Evolutionary conservation across 768 basidiomycete genomes (phyloP), one percentile per base, ranked within the genome.

Genomic region (Thelephora aurantiotincta): DNA sequence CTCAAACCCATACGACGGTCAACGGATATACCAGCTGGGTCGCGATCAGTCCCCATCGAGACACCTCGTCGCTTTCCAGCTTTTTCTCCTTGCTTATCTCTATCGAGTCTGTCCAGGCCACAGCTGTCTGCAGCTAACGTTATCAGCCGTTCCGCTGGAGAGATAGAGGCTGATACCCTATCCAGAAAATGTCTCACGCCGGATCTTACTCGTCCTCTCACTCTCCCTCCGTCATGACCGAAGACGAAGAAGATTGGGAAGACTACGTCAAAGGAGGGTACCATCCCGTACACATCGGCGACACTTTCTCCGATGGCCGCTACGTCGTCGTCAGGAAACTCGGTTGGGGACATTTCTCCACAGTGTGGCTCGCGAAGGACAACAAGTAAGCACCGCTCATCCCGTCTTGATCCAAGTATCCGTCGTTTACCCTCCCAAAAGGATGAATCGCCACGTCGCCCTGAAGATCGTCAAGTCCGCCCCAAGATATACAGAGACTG

Each of bases 401-500:
- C 42, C 26, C 47, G 37, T 43, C 50, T 35, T 26, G 45, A 38
- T 22, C 33, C 22, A 18, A 22, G n/a, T 20, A 26, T 47, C 23
- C 33, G 37, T 16, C 18, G 19, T 49, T 44, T 22, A 56, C 54
- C 47, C 48, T 52, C 50, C 44, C 11, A 26, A 16, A 66, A 99
- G 94, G 60, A 73, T 91, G 68, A 81, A 87, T 56, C 86, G 91
- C 44, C 96, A 99, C 66, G 96, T 99, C 57, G 96, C 96, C 12
- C 82, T 99, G 62, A 99, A 99, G 66, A 89, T 99, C 59, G 96
- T 99, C 63, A 99, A 98, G 65, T 96, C 93, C 13, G 96, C 94
- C 0, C 80, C 83, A 0, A 74, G 96, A 44, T 99, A 99, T 65
- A 99, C 94, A 0, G 94, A 99, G 61, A 99, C 96, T 0, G 96